Base-by-base conservation (phyloP, 1,139 yeast genomes). In the Yamadazyma jaroonii region DNA sequence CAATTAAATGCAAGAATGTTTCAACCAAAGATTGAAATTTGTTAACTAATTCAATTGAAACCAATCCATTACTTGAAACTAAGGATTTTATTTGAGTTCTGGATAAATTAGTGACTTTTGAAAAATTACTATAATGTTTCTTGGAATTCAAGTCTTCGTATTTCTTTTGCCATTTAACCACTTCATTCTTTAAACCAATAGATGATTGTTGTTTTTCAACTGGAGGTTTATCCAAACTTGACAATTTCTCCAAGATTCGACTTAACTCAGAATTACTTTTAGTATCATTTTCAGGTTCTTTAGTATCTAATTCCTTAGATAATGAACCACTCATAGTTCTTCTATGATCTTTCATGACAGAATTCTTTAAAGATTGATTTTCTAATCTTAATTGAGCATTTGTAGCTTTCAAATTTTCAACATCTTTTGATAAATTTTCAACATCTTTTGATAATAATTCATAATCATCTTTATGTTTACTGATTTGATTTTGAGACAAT, bases 11-110 rank as follows among this genome's bases (percentile, higher is more conserved):
- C 9, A 73, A 48, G 38, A 76, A 64, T 0, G 74, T 52, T 39
- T 78, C 82, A 9, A 77, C 56, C 26, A 72, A 57, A 2, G 79
- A 58, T 45, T 72, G 74, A 29, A 78, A 64, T 29, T 67, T 68
- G 6, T 76, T 57, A 2, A 79, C 68, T 25, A 66, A 54, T 31
- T 62, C 57, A 33, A 71, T 49, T 3, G 83, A 67, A 27, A 80
- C 59, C 25, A 67, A 51, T 2, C 84, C 84, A 28, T 54, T 46
- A 1, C 69, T 50, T 9, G 72, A 54, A 11, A 67, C 52, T 39
- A 61, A 64, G 6, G 59, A 45, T 33, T 57, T 53, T 41, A 72
- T 49, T 29, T 61, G 60, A 5, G 49, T 49, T 17, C 54, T 43
- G 6, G 56, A 48, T 32, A 61, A 35, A 25, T 62, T 51, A 10